A percentile compares a stretch with the other conserved stretches of the same genome.
These are phyloP conservation scores for Gossypium davidsonii DNA, from an alignment of 441 rosid species.

Conservation along the genomic window DNA sequence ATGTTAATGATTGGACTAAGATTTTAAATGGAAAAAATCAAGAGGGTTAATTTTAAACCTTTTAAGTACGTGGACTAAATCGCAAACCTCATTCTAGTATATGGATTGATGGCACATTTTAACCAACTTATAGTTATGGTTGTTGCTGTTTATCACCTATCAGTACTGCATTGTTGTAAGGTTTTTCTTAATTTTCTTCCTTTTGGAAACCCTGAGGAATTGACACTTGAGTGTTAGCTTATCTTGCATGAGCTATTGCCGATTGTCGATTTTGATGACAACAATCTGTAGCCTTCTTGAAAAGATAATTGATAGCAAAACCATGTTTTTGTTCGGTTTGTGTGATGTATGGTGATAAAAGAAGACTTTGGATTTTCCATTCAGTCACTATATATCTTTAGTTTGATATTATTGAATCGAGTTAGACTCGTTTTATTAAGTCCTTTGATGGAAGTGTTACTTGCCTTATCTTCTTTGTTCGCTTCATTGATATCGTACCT, in stretches of 20 bases:
- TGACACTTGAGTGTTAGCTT: not conserved
- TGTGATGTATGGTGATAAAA: not conserved
- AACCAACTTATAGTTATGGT: not conserved
- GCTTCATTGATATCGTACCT: not conserved
- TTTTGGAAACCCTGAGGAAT: not conserved
- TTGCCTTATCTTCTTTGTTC: slow-evolving; percentile 8
- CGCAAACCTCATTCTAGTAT: too few species aligned
- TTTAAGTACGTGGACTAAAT: too few species aligned
- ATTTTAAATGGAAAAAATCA: too few species aligned
- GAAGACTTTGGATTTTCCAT: slow-evolving; percentile 1
- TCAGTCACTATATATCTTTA: not conserved
- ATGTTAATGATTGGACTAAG: too few species aligned
- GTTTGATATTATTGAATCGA: not conserved
- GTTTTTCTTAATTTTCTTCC: not conserved
- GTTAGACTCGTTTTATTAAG: not conserved
- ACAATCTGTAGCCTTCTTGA: not conserved
- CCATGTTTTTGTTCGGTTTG: not conserved
- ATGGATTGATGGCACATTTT: too few species aligned
- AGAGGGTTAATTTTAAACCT: too few species aligned
- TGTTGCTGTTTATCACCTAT: not conserved
- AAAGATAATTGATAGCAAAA: not conserved
- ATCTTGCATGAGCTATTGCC: not conserved
- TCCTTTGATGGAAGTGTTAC: not conserved
- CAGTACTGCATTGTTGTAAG: not conserved
- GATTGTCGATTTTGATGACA: not conserved